A percentile compares a stretch with the other conserved stretches of the same genome.
phyloP scores from a whole-genome alignment of 208 protist genomes.

The Trypanosoma caninum region DNA sequence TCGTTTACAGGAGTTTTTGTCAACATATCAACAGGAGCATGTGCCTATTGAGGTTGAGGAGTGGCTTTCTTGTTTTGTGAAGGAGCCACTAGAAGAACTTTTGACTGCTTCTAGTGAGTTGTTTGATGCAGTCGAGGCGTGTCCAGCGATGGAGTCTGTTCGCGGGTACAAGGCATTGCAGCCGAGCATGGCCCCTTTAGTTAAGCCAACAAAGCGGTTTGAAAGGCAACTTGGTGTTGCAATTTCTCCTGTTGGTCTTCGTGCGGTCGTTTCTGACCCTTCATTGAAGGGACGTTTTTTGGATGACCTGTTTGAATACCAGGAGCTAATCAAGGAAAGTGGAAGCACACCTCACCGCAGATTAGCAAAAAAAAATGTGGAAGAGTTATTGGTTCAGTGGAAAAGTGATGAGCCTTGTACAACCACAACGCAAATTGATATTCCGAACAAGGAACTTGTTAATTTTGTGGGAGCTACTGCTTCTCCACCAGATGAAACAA shows the following conservation, averaged over 20 bases:
- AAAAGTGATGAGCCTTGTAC: conserved; percentile 3
- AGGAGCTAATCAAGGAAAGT: conserved; percentile 26
- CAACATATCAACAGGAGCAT: conserved; percentile 75
- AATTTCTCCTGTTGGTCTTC: conserved; percentile 54
- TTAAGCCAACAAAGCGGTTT: conserved; percentile 41
- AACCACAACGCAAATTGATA: conserved; percentile 7
- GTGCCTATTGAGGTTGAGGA: conserved; percentile 88
- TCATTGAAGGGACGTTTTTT: conserved; percentile 48
- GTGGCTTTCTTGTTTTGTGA: conserved; percentile 76
- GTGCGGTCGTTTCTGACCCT: conserved; percentile 36
- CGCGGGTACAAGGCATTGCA: conserved; percentile 45
- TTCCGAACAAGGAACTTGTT: conserved; percentile 26
- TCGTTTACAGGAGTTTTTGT: conserved; percentile 77
- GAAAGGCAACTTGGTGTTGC: conserved; percentile 53
- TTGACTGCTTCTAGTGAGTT: conserved; percentile 38
- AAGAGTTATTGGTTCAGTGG: conserved; percentile 16
- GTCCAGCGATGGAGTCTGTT: conserved; percentile 27
- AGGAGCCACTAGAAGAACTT: conserved; percentile 58
- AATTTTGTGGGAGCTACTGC: conserved; percentile 40
- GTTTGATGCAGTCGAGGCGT: conserved; percentile 36
- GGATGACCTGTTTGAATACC: conserved; percentile 81
- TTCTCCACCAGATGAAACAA: conserved; percentile 45
- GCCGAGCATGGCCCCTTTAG: conserved; percentile 29
- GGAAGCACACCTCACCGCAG: conserved; percentile 82
- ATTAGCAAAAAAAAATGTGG: conserved; percentile 38